phyloP scores from a whole-genome alignment of 2,329 filamentous ascomycete genomes.

The Sporothrix brunneoviolacea region DNA sequence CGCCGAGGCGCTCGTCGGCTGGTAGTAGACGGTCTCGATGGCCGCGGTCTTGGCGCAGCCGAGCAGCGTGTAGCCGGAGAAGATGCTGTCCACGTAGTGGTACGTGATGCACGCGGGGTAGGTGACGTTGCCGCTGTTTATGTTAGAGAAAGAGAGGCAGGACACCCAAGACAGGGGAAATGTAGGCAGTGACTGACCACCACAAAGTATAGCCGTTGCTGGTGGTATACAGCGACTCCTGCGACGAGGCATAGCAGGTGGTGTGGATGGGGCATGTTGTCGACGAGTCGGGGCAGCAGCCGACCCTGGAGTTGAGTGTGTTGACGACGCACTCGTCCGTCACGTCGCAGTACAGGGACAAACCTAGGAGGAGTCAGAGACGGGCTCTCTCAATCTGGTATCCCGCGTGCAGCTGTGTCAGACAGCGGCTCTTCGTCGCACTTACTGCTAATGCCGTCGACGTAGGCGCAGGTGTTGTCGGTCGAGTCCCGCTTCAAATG shows the following conservation, averaged over 20 bases:
- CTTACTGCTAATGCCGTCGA: slow-evolving; percentile 23
- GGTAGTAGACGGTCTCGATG: slow-evolving; percentile 21
- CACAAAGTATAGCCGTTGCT: slow-evolving; percentile 24
- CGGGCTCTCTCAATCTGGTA: no score
- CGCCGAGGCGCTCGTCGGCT: slow-evolving; percentile 7
- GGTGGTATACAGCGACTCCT: slow-evolving; percentile 19
- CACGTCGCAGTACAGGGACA: slow-evolving; percentile 25
- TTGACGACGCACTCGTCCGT: slow-evolving; percentile 26
- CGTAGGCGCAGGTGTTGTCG: slow-evolving; percentile 28
- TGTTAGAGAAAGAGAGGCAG: not conserved
- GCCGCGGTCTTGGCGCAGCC: slow-evolving; percentile 23
- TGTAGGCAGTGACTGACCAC: slow-evolving; percentile 23
- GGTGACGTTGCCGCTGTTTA: slow-evolving; percentile 17
- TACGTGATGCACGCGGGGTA: slow-evolving; percentile 27
- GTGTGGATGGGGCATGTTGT: slow-evolving; percentile 22
- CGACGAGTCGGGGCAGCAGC: slow-evolving; percentile 27
- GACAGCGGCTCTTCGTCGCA: not conserved
- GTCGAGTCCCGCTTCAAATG: slow-evolving; percentile 21
- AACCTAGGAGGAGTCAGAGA: slow-evolving; percentile 4
- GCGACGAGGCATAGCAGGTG: slow-evolving; percentile 24
- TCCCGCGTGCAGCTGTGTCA: no score
- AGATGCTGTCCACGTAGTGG: slow-evolving; percentile 21
- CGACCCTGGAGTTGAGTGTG: slow-evolving; percentile 21
- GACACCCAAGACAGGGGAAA: not conserved
- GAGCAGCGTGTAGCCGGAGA: slow-evolving; percentile 25